Conservation (phyloP, 768 basidiomycete genomes). For the Lactarius quietus region DNA sequence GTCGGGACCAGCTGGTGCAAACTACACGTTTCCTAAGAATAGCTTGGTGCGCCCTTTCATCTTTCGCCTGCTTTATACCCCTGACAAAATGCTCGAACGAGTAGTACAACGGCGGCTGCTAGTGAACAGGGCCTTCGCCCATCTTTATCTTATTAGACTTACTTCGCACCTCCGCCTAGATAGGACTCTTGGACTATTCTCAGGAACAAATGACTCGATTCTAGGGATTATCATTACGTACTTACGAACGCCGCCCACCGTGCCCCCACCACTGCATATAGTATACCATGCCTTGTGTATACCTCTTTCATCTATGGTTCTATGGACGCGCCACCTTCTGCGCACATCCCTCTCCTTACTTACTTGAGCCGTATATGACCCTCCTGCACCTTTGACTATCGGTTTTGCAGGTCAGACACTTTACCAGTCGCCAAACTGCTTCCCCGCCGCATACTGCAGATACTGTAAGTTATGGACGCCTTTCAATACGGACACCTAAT, state of each 20-base stretch:
- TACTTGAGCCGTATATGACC: conserved; percentile 1
- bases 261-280: conserved; percentile 9
- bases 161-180: conserved; percentile 5
- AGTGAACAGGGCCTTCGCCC: neutral
- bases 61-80: neutral
- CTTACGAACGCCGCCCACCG: conserved; percentile 11
- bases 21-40: conserved; percentile 36
- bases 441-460: conserved; percentile 6
- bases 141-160: conserved; percentile 15
- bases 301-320: conserved; percentile 3
- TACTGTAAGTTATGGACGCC: conserved; percentile 5
- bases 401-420: neutral
- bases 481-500: conserved; percentile 5
- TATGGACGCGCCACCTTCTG: conserved; percentile 5
- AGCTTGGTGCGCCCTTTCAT: conserved; percentile 7
- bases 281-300: conserved; percentile 22
- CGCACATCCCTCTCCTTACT: neutral
- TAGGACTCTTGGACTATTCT: conserved; percentile 17
- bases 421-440: neutral
- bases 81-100: neutral
- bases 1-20: conserved; percentile 29
- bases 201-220: conserved; percentile 10
- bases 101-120: conserved; percentile 20
- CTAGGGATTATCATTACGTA: conserved; percentile 16
- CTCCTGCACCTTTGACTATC: neutral